These are phyloP conservation scores for Hirschioporus abietinus DNA, from an alignment of 768 basidiomycete species.

Conservation along the genomic window DNA sequence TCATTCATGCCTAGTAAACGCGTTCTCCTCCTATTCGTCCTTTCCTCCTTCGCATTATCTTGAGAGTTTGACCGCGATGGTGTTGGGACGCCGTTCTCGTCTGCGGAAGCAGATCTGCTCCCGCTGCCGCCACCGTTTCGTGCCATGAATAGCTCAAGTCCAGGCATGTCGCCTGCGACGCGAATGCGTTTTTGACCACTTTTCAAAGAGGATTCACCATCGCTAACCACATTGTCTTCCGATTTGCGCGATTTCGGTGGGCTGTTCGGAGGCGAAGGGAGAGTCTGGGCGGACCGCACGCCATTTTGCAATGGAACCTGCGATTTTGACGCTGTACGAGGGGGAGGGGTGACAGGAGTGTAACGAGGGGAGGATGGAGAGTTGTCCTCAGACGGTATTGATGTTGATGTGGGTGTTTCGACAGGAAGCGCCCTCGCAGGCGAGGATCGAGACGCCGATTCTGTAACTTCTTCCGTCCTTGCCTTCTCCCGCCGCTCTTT, in stretches of 20 bases:
- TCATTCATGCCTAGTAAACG: neutral
- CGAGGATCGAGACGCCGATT: neutral
- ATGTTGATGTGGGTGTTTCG: neutral
- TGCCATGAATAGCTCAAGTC: neutral
- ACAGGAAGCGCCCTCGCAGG: neutral
- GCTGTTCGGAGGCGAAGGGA: slow-evolving; percentile 3
- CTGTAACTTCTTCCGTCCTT: neutral
- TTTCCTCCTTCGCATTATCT: neutral
- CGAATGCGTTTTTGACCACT: neutral
- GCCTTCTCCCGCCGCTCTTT: neutral
- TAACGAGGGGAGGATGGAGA: neutral
- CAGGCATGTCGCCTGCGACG: neutral
- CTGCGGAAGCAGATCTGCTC: neutral
- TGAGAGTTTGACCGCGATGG: neutral
- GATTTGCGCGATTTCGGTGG: slow-evolving; percentile 1
- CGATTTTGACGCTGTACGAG: neutral
- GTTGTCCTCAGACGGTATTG: neutral
- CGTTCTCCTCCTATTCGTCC: neutral
- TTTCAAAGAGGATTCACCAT: neutral
- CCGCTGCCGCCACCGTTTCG: neutral
- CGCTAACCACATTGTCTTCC: neutral
- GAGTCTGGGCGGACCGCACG: neutral
- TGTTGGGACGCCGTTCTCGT: neutral
- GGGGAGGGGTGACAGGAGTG: neutral
- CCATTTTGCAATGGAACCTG: neutral